Percentiles rank a stretch among this genome's conserved stretches.
These are phyloP conservation scores for Beta macrorhiza DNA, from an alignment of 179 eudicot species.

Conservation along the genomic window DNA sequence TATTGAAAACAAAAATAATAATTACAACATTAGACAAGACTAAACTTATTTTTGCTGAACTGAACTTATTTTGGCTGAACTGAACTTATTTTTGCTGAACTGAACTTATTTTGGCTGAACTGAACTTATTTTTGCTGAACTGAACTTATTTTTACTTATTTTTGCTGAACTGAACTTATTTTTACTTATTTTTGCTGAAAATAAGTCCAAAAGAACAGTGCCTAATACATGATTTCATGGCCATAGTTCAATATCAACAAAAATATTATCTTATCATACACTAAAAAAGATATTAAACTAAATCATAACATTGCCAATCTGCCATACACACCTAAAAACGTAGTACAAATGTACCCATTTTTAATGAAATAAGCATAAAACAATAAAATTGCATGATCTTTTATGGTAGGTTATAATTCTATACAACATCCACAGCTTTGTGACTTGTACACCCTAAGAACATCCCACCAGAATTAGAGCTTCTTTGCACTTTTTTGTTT, in stretches of 20 bases:
- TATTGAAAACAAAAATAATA: too few relatives aligned
- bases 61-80: too few relatives aligned
- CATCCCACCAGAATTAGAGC: constrained; percentile 13
- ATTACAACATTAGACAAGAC: too few relatives aligned
- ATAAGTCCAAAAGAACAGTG: too few relatives aligned
- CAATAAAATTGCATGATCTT: constrained; percentile 1
- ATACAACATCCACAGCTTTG: constrained; percentile 36
- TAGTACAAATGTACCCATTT: neutral
- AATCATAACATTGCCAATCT: constrained; percentile 2
- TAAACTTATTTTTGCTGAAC: too few relatives aligned
- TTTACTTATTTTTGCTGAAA: too few relatives aligned
- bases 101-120: too few relatives aligned
- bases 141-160: too few relatives aligned
- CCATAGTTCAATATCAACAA: constrained; percentile 4
- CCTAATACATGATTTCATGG: constrained; percentile 17
- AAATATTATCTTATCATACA: constrained; percentile 8
- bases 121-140: too few relatives aligned
- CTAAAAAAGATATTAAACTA: neutral
- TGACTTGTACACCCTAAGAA: constrained; percentile 34
- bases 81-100: too few relatives aligned
- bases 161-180: too few relatives aligned
- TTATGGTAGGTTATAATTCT: constrained; percentile 8
- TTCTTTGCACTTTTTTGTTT: constrained; percentile 18
- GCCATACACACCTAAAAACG: neutral
- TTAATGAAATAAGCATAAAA: neutral